Evolutionary conservation across 139 green algal species (phyloP).

Genomic region (Desmodesmus armatus): DNA sequence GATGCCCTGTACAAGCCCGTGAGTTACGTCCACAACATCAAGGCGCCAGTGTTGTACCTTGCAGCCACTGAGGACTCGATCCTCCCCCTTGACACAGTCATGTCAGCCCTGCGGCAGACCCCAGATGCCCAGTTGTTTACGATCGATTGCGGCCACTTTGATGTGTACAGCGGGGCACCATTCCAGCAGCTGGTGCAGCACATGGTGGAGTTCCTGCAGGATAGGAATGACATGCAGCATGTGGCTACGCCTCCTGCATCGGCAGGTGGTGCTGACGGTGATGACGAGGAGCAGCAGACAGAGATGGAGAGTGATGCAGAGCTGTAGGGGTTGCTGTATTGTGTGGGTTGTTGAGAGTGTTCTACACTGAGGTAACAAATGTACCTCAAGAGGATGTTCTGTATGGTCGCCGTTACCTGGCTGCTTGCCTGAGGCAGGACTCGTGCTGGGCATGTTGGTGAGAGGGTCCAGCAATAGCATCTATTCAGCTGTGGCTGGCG

Average conservation of each 20-base stretch:
- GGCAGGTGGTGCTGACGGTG: not conserved
- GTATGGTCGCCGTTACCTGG: no score
- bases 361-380: no score
- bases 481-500: no score
- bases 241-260: not conserved
- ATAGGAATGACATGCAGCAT: not conserved
- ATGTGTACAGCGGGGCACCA: conserved; percentile 44
- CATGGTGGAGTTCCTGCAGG: conserved; percentile 5
- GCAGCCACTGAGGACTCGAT: conserved; percentile 49
- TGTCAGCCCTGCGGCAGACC: conserved; percentile 17
- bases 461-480: no score
- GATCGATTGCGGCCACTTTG: conserved; percentile 50
- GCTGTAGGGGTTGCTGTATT: no score
- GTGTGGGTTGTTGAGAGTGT: no score
- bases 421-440: no score
- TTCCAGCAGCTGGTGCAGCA: not conserved
- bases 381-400: no score
- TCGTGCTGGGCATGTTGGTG: no score
- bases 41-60: conserved; percentile 53
- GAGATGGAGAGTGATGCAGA: no score
- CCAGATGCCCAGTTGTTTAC: conserved; percentile 26
- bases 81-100: conserved; percentile 42
- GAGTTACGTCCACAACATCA: conserved; percentile 28
- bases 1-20: conserved; percentile 58
- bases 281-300: not conserved